Evolutionary conservation across 371 early-diverging fungal species (phyloP).

Genomic region (Smittium culicis): DNA sequence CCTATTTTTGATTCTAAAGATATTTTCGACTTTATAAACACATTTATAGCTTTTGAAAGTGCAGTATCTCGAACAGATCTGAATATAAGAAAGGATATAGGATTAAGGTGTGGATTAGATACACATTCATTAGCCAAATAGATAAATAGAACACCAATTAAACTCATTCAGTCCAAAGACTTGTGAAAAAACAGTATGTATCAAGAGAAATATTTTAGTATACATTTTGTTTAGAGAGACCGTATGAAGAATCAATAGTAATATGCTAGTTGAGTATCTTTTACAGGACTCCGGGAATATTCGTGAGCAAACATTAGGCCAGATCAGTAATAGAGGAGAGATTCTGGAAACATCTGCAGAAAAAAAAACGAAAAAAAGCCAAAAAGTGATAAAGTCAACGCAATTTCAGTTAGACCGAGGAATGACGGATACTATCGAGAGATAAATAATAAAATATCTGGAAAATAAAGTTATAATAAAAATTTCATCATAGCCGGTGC

Average conservation of each 20-base stretch:
- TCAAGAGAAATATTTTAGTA: background rate
- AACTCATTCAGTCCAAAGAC: background rate
- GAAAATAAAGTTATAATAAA: constrained; percentile 6
- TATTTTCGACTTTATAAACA: background rate
- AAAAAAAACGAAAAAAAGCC: background rate
- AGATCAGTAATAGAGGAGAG: background rate
- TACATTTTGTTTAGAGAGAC: background rate
- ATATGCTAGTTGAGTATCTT: background rate
- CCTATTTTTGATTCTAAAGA: background rate
- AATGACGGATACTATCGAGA: background rate
- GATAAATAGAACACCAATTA: background rate
- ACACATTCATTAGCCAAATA: background rate
- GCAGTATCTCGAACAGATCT: background rate
- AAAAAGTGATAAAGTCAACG: background rate
- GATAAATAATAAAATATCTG: background rate
- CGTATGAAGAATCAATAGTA: background rate
- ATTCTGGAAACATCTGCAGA: background rate
- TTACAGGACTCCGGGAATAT: background rate
- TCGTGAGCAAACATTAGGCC: background rate
- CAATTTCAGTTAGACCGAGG: background rate
- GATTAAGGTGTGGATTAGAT: background rate
- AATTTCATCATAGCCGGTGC: background rate
- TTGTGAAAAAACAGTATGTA: background rate
- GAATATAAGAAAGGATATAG: background rate
- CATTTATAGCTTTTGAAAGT: background rate